These are phyloP conservation scores for Magnaporthiopsis poae DNA, from an alignment of 2,329 filamentous ascomycete genomes.

Conservation along the genomic window DNA sequence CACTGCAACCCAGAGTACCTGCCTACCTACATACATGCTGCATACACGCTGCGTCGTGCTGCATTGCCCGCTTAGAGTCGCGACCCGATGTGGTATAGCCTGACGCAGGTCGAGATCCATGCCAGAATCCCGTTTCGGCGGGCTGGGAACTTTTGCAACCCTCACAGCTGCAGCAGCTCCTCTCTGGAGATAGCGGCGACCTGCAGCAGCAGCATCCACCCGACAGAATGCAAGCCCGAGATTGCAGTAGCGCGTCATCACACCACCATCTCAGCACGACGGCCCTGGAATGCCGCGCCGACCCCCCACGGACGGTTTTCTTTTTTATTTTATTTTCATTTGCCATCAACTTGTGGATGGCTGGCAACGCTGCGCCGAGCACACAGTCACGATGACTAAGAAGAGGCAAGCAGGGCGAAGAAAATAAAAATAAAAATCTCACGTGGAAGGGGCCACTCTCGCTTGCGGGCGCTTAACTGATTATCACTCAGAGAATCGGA, in stretches of 20 bases:
- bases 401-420: too few species aligned
- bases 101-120: background rate
- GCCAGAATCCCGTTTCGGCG: background rate
- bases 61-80: background rate
- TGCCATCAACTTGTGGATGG: background rate
- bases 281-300: background rate
- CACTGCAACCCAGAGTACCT: too few species aligned
- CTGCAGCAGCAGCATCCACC: background rate
- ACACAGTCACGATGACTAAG: background rate
- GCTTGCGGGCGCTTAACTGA: background rate
- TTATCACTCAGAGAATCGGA: background rate
- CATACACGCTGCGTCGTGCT: too few species aligned
- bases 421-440: too few species aligned
- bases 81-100: background rate
- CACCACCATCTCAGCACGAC: background rate
- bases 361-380: background rate
- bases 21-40: too few species aligned
- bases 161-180: background rate
- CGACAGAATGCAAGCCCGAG: background rate
- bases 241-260: background rate
- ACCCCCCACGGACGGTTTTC: background rate
- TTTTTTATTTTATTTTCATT: background rate
- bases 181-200: background rate
- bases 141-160: background rate
- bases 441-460: background rate